These are phyloP conservation scores for Fusarium staphyleae DNA, from an alignment of 2,329 filamentous ascomycete genomes.

Conservation along the genomic window DNA sequence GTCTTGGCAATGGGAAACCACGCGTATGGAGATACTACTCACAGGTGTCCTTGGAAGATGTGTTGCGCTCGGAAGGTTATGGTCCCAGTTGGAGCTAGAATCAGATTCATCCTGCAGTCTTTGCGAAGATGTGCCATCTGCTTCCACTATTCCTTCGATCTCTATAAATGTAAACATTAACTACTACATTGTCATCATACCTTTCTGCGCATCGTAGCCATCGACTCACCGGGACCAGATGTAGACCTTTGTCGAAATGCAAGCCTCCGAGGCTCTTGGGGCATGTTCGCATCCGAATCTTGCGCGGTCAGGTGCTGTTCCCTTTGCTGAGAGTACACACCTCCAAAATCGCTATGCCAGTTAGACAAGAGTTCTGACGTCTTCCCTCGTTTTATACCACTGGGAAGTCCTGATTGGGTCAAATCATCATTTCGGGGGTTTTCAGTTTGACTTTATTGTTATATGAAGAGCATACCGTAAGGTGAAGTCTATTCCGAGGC, in stretches of 20 bases:
- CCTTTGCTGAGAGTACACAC: not conserved
- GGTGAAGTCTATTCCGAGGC: not conserved
- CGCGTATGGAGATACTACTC: not conserved
- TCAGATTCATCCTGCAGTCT: not conserved
- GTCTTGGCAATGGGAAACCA: not conserved
- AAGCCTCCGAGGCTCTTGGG: not conserved
- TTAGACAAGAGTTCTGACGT: not conserved
- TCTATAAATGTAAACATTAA: not conserved
- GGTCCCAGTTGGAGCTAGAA: not conserved
- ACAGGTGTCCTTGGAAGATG: conserved; percentile 3
- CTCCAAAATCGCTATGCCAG: not conserved
- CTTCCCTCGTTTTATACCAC: not conserved
- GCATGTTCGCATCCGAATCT: not conserved
- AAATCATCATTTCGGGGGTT: not conserved
- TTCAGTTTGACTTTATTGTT: not conserved
- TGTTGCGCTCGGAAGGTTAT: not conserved
- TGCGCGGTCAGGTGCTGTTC: not conserved
- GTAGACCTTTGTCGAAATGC: not conserved
- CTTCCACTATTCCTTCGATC: not conserved
- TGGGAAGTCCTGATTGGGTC: not conserved
- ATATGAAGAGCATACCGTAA: not conserved
- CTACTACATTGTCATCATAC: not conserved
- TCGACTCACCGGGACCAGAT: conserved; percentile 3
- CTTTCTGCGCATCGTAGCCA: not conserved
- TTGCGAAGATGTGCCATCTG: not conserved